Evolutionary conservation across 495 filamentous ascomycete genomes (phyloP), one percentile per base, ranked within the genome.

Genomic region (Penicillium subrubescens): DNA sequence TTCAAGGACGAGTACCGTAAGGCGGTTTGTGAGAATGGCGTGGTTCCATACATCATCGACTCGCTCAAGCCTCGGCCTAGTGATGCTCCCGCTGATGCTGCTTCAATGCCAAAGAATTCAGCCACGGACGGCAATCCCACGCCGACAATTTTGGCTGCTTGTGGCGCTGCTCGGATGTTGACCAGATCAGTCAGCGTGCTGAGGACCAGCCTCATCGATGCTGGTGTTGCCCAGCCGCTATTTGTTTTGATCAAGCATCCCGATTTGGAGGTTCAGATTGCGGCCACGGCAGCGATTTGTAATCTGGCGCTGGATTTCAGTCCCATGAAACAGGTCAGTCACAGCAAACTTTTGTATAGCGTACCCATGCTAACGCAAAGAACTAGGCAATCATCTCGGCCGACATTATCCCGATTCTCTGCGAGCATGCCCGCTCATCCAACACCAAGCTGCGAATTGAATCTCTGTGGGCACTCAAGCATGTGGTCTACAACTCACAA

Each of bases 381-480:
- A 21, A 34, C 19, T 65, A 97, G 88, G 79, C 84, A 17, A 89
- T 97, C 34, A 79, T 93, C 15, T 85, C 90, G 25, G 86, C 83
- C 12, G 93, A 92, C n/a, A 85, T 92, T 11, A 78, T 96, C 46
- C 88, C 88, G 56, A 84, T 89, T 5, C 77, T 98, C 5, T 96
- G 92, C 66, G 87, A 91, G 68, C 92, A 97, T 71, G 93, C 93
- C 0, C 91, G 90, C 73, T 93, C 90, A 4, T 77, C 83, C 59
- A 89, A 92, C 69, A 81, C 87, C 7, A 86, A 86, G 27, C 75
- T 98, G 44, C 85, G 90, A 51, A 81, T 95, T 14, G 91, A 92
- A 64, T 91, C 92, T 10, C 75, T 99, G 11, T 98, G 95, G 95
- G 93, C 92, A 21, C 81, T 99, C 52, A 98, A 97, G 70, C 92